Evolutionary conservation across 768 basidiomycete genomes (phyloP).

Genomic region (Leccinum boreale): DNA sequence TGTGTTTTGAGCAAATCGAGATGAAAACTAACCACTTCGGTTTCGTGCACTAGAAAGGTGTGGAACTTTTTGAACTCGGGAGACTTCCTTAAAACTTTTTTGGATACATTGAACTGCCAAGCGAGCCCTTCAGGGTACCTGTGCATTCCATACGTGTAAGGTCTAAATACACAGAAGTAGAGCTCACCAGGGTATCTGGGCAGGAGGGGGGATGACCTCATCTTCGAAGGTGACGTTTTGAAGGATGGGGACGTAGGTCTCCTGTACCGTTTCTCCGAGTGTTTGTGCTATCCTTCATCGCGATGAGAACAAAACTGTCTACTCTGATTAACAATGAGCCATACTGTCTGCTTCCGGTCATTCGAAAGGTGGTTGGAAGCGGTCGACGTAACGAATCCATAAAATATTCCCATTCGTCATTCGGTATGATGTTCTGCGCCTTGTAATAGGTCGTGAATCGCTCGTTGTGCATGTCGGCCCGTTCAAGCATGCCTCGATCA

Average conservation of each 20-base stretch:
- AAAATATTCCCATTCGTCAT: conserved; percentile 78
- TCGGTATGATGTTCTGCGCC: conserved; percentile 70
- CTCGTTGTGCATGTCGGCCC: conserved; percentile 66
- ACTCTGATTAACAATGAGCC: conserved; percentile 9
- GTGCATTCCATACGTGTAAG: not conserved
- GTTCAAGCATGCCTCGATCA: conserved; percentile 53
- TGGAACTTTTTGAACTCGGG: conserved; percentile 94
- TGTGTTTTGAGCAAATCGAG: not conserved
- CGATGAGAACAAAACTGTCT: not conserved
- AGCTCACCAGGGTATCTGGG: conserved; percentile 78
- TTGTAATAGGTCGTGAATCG: conserved; percentile 67
- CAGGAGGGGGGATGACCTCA: conserved; percentile 71
- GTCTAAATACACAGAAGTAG: not conserved
- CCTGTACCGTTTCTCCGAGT: conserved; percentile 75
- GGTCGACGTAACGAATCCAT: conserved; percentile 62
- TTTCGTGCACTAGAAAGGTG: conserved; percentile 94
- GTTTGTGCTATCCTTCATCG: conserved; percentile 56
- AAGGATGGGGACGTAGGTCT: conserved; percentile 74
- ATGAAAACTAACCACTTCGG: conserved; percentile 77
- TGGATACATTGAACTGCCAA: conserved; percentile 94
- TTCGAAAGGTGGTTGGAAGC: conserved; percentile 91
- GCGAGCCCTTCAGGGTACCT: conserved; percentile 96
- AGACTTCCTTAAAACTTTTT: conserved; percentile 80
- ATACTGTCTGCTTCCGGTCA: conserved; percentile 85
- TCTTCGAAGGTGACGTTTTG: conserved; percentile 74